Evolutionary conservation across 495 filamentous ascomycete genomes (phyloP), one percentile per base, ranked within the genome.

Genomic region (Aspergillus heteromorphus): DNA sequence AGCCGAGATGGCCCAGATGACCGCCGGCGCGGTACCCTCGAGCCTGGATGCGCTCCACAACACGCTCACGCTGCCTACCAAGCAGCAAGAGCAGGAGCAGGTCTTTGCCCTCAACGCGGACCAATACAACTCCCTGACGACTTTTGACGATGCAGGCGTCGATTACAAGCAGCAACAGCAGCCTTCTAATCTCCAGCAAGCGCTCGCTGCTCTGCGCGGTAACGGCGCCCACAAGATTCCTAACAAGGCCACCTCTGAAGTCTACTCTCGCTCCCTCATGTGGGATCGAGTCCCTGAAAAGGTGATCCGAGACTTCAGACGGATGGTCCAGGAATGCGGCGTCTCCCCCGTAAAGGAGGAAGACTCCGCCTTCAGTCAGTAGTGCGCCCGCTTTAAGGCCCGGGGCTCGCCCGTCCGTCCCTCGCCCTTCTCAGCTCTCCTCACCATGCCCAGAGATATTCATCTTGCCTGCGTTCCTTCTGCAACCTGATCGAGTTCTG

Each of bases 271-370:
- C 25, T 93, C 89, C 47, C 79, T 98, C 54, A 85, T 98, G 61
- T 97, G 91, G 91, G 91, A 96, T 63, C 86, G 87, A 65, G 88
- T 98, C 56, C 91, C 95, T 42, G 76, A 83, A 57, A 91, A 98
- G 64, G 89, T 97, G 42, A 92, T 98, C 48, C 83, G 85, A 54
- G 88, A 92, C 71, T 98, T 97, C 74, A 87, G 86, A 61, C 85
- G 88, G 65, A 89, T 96, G 83, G 89, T 93, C 55, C 82, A 69
- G 78, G 87, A 75, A 31, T 77, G 63, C 49, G 73, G 73, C 41
- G 70, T 65, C 3, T 21, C 57, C 8, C 66, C 72, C 4, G 61
- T 73, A 14, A 73, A 74, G 54, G 65, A 71, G 50, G 69, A 74
- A 58, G 48, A 60, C 43, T 30, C 64, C 31, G 63, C 62, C 47